Evolutionary conservation across 2,329 filamentous ascomycete species (phyloP).

Genomic region (Neonectria magnoliae): DNA sequence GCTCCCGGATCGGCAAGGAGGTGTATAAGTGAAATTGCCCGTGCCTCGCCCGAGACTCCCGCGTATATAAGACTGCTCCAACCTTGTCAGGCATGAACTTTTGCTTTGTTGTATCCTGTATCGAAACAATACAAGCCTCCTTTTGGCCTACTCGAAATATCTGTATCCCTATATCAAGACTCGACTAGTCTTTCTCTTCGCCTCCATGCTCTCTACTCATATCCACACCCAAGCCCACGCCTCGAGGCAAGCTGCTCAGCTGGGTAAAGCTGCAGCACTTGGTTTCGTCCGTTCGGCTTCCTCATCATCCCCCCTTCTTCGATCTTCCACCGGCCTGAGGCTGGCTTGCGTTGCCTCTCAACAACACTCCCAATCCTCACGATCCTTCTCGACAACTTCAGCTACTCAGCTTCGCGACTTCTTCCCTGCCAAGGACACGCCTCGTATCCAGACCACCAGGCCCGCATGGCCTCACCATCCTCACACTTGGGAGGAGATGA

Average conservation of each 20-base stretch:
- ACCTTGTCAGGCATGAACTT: constrained; percentile 29
- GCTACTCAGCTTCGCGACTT: constrained; percentile 62
- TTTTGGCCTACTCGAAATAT: not conserved
- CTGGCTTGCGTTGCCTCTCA: constrained; percentile 29
- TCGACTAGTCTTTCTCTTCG: constrained; percentile 10
- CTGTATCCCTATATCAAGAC: constrained; percentile 16
- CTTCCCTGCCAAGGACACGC: constrained; percentile 70
- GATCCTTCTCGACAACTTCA: constrained; percentile 62
- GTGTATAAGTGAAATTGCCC: not conserved
- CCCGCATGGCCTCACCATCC: constrained; percentile 77
- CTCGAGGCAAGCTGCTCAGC: constrained; percentile 40
- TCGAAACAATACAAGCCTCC: constrained; percentile 17
- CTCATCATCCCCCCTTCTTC: constrained; percentile 26
- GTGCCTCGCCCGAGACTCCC: constrained; percentile 1
- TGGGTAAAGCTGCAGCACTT: constrained; percentile 39
- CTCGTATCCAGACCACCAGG: constrained; percentile 69
- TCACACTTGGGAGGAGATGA: constrained; percentile 85
- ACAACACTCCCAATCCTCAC: constrained; percentile 36
- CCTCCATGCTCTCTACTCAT: constrained; percentile 43
- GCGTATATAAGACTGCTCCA: constrained; percentile 31
- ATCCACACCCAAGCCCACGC: constrained; percentile 34
- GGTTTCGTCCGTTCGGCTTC: constrained; percentile 28
- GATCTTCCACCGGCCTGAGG: constrained; percentile 23
- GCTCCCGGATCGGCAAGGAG: not conserved
- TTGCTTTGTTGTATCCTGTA: constrained; percentile 17